These are phyloP conservation scores for Pisolithus marmoratus DNA, from an alignment of 768 basidiomycete genomes.

Conservation along the genomic window DNA sequence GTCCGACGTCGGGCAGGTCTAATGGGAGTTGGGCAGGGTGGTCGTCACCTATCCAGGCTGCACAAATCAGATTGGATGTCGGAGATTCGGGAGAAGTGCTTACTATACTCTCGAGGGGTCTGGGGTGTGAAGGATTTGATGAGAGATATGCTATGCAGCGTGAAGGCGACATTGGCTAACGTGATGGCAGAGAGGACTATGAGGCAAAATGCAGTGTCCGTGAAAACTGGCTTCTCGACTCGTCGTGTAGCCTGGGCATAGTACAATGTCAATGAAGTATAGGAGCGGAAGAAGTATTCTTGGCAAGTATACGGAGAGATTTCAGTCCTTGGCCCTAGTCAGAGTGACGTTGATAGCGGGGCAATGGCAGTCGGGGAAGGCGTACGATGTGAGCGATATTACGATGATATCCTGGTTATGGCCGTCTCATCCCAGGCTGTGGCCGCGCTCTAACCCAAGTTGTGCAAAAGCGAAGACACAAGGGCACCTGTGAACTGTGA, in stretches of 20 bases:
- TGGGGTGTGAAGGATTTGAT: constrained; percentile 9
- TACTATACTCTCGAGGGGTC: constrained; percentile 18
- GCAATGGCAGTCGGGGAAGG: no score
- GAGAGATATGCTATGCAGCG: constrained; percentile 12
- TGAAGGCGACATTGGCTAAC: constrained; percentile 16
- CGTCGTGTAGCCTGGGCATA: neutral
- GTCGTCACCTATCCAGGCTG: constrained; percentile 27
- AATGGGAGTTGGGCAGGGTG: constrained; percentile 29
- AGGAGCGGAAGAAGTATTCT: neutral
- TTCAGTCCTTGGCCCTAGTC: neutral
- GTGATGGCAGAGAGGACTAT: constrained; percentile 17
- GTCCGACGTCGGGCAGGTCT: constrained; percentile 22
- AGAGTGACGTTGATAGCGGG: neutral
- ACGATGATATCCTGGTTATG: no score
- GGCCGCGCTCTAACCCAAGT: no score
- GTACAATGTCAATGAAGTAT: neutral
- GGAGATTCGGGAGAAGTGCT: neutral
- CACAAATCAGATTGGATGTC: neutral
- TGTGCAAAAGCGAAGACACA: no score
- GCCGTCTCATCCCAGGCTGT: no score
- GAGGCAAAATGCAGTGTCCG: constrained; percentile 10
- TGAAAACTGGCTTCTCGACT: neutral
- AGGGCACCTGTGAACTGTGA: no score
- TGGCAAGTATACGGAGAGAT: neutral
- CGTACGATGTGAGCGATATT: no score